Base-by-base conservation (phyloP, 441 rosid genomes). In the Metrosideros polymorpha region DNA sequence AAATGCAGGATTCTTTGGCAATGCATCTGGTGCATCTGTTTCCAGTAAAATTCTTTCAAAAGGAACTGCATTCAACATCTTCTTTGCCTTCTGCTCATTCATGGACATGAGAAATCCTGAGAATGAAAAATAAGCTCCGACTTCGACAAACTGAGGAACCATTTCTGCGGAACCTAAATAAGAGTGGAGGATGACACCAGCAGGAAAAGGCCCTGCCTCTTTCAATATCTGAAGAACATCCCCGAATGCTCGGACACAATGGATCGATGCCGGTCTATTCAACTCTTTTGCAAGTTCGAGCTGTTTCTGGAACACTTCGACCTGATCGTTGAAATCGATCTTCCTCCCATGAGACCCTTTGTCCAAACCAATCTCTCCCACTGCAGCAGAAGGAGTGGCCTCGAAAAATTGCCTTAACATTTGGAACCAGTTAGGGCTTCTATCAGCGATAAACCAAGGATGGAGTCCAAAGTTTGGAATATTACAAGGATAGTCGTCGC, bases 361-460 rank as follows among this genome's bases (percentile, higher is more conserved):
- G 91, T 97, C 99, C 82, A 96, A 89, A 85, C 99, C 99, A 92
- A 96, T 94, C 98, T 97, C 99, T 91, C 99, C 99, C 90, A 97
- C 91, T 61, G 99, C 98, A 89, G 99, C 99, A 87, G 92, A 79
- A 83, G 99, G 99, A 85, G 93, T 93, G 85, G 90, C 86, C 84
- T 92, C 92, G 87, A 97, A 91, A 47, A 90, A 90, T 35, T 92
- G 92, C 93, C 94, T 95, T 57, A 97, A 92, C 19, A 90, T 88
- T 85, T 84, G 89, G 88, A 96, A 92, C 99, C 99, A 97, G 22
- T 89, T 89, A 53, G 96, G 94, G 92, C 91, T 93, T 90, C 99
- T 93, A 85, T 93, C 96, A 32, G 89, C 83, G 79, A 95, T 88
- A 89, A 85, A 95, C 99, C 98, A 94, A 39, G 99, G 99, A 90